Conservation (phyloP, 2,329 filamentous ascomycete species). For the Xylaria sp. region DNA sequence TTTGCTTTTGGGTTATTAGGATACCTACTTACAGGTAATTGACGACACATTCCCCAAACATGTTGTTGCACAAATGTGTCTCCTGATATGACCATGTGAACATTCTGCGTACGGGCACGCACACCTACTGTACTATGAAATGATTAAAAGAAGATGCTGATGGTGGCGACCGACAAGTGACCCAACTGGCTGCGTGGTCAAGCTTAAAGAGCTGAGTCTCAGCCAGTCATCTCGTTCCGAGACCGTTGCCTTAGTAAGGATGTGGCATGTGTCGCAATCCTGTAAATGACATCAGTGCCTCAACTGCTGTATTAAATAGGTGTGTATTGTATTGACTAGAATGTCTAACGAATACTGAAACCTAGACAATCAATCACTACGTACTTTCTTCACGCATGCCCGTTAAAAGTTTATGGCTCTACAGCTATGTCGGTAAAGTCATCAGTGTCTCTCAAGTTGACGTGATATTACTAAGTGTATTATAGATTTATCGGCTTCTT, state of each 20-base stretch:
- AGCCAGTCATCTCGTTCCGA: slow-evolving; percentile 8
- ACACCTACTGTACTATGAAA: neutral
- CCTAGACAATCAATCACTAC: neutral
- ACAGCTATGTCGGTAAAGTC: neutral
- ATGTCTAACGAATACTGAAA: neutral
- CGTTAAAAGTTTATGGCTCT: neutral
- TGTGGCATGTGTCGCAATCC: neutral
- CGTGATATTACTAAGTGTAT: neutral
- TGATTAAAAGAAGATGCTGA: neutral
- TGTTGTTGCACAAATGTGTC: slow-evolving; percentile 7
- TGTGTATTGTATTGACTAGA: neutral
- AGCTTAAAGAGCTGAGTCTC: neutral
- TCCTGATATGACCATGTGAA: slow-evolving; percentile 4
- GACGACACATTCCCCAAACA: neutral
- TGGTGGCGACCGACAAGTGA: neutral
- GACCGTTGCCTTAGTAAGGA: neutral
- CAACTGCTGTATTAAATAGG: neutral
- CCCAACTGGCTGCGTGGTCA: neutral
- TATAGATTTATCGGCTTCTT: slow-evolving; percentile 1
- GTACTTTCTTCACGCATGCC: neutral
- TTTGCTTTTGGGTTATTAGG: neutral
- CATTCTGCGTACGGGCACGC: neutral
- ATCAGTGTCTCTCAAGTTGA: neutral
- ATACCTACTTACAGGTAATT: neutral
- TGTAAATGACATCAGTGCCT: neutral